Evolutionary conservation across 1,284 basidiomycete genomes (phyloP).

Genomic region (Puccinia horiana): DNA sequence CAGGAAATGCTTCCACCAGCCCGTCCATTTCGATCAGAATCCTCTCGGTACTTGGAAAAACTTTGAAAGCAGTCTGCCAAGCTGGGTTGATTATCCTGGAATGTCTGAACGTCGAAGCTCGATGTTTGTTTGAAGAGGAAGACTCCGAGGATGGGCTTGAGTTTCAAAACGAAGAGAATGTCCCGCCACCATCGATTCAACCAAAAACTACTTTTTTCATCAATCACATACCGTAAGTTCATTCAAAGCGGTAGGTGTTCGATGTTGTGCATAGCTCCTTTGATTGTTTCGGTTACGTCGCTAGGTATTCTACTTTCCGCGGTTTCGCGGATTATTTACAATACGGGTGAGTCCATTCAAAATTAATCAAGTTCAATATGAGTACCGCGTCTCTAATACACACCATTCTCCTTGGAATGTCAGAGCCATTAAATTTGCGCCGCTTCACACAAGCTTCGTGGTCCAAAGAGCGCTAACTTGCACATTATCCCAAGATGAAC

Average conservation of each 20-base stretch:
- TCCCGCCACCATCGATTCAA: neutral
- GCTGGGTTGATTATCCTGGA: neutral
- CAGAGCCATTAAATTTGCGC: conserved; percentile 32
- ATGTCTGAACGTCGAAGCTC: neutral
- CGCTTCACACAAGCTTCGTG: conserved; percentile 23
- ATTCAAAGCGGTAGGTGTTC: neutral
- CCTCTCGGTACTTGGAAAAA: neutral
- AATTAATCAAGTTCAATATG: neutral
- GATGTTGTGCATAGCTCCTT: neutral
- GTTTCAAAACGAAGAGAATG: neutral
- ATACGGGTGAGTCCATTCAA: neutral
- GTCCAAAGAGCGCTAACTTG: neutral
- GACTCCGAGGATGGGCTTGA: conserved; percentile 3
- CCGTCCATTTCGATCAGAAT: neutral
- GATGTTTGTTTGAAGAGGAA: neutral
- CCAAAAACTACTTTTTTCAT: conserved; percentile 11
- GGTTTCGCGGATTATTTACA: conserved; percentile 25
- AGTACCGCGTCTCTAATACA: neutral
- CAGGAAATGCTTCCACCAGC: too few relatives aligned
- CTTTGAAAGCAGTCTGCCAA: neutral
- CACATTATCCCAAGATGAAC: neutral
- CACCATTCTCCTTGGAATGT: neutral
- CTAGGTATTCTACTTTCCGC: conserved; percentile 4
- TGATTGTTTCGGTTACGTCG: neutral
- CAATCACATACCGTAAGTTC: conserved; percentile 19